Evolutionary conservation across 768 basidiomycete species (phyloP), one percentile per base, ranked within the genome.

Genomic region (Naganishia onofrii): DNA sequence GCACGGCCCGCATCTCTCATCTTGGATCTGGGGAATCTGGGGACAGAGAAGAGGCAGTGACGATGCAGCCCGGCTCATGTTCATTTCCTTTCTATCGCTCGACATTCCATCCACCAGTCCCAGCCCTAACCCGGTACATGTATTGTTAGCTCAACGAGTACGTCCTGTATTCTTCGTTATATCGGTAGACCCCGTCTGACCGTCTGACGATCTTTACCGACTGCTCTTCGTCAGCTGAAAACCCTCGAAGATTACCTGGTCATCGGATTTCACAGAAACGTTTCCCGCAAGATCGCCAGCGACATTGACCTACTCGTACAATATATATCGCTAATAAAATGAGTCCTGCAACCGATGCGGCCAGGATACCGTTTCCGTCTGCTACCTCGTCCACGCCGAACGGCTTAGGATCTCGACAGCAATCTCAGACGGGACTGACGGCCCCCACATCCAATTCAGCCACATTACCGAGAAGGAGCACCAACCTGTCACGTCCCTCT

Each of bases 401-500:
- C 23, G 48, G 19, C 48, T n/a, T n/a, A 3, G 48, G 48, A n/a
- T 28, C 60, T 36, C 42, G 60, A 42, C 60, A 63, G 38, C 60
- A 42, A 28, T 28, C 38, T 6, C 36, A 44, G 23, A 28, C 23
- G 10, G 42, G 15, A 17, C 23, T 29, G 3, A 10, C n/a, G n/a
- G n/a, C n/a, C n/a, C n/a, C n/a, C n/a, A n/a, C 60, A 4, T n/a
- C 60, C 36, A 63, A 63, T 17, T 42, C 60, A 2, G 29, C 60
- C 23, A 63, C 60, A 7, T 46, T 63, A n/a, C 60, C 54, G 17
- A 29, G 36, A 6, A 63, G 67, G 28, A 54, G 54, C 36, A 57
- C 67, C 54, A 48, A 57, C 53, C 26, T 60, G 21, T 6, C 69
- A 0, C 46, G 69, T 53, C 69, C 69, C 3, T 70, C 69, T 53